phyloP scores from a whole-genome alignment of 2,329 filamentous ascomycete species.

The Aspergillus viridinutans region DNA sequence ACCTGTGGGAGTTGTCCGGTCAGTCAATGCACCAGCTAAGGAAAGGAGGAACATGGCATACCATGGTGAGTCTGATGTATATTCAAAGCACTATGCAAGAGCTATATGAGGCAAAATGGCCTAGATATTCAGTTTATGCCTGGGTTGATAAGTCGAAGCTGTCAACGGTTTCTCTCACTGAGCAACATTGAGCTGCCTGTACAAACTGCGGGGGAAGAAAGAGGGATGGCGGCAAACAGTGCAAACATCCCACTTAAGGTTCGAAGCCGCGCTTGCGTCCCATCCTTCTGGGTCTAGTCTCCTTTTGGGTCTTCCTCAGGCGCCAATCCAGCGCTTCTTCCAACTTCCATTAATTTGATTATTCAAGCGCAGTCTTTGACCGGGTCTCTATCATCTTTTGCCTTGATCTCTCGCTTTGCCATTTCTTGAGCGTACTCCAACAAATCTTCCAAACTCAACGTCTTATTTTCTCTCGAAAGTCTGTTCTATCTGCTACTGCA shows the following conservation, averaged over 20 bases:
- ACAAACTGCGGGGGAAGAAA: slow-evolving; percentile 29
- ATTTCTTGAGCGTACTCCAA: not conserved
- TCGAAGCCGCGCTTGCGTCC: slow-evolving; percentile 2
- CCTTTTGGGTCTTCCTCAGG: no score
- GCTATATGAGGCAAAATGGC: not conserved
- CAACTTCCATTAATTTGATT: slow-evolving; percentile 8
- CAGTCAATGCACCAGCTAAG: slow-evolving; percentile 5
- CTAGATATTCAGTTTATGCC: not conserved
- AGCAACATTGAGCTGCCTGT: not conserved
- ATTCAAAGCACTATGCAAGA: not conserved
- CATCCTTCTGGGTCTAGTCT: not conserved
- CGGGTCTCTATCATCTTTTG: not conserved
- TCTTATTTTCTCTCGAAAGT: not conserved
- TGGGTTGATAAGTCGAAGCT: not conserved
- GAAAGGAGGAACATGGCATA: not conserved
- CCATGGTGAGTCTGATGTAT: slow-evolving; percentile 8
- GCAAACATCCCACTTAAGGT: slow-evolving; percentile 12
- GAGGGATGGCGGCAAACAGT: slow-evolving; percentile 16
- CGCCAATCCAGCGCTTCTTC: slow-evolving; percentile 11
- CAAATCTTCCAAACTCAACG: not conserved
- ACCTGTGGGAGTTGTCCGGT: slow-evolving; percentile 41
- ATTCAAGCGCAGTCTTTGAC: not conserved
- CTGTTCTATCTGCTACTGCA: not conserved
- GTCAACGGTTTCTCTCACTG: not conserved
- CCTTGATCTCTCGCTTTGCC: not conserved